Evolutionary conservation across 1,139 yeast species (phyloP).

Genomic region (Blastobotrys niveus): DNA sequence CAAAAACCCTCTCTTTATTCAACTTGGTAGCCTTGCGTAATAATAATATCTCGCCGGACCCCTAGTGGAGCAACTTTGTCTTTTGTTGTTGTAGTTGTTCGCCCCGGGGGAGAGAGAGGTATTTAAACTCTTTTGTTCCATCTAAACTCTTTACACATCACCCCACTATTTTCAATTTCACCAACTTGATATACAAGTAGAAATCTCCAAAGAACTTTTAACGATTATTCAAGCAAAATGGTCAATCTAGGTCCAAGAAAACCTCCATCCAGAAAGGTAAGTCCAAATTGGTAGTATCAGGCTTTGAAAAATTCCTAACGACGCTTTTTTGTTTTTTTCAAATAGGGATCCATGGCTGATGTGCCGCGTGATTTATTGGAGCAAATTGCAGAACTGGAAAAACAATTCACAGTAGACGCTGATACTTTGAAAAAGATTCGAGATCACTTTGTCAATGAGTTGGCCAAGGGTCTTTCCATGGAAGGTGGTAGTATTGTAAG

Average conservation of each 20-base stretch:
- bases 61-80: neutral
- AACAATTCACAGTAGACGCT: conserved; percentile 57
- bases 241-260: conserved; percentile 80
- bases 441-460: conserved; percentile 63
- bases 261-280: conserved; percentile 70
- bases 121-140: neutral
- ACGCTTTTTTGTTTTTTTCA: neutral
- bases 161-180: neutral
- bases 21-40: neutral
- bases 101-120: neutral
- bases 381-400: conserved; percentile 55
- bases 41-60: neutral
- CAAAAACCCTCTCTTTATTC: neutral
- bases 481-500: conserved; percentile 30
- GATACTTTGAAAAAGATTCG: conserved; percentile 60
- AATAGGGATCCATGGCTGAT: conserved; percentile 64
- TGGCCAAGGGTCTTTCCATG: conserved; percentile 48
- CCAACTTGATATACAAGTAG: too few species aligned
- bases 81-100: neutral
- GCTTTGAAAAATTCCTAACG: too few species aligned
- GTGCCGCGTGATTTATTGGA: conserved; percentile 60
- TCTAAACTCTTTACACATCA: too few species aligned
- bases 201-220: too few species aligned
- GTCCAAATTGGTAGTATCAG: conserved; percentile 13
- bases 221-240: too few species aligned